A percentile compares a stretch with the other conserved stretches of the same genome.
Conservation (phyloP, 495 filamentous ascomycete genomes). For the Penicillium nucicola region DNA sequence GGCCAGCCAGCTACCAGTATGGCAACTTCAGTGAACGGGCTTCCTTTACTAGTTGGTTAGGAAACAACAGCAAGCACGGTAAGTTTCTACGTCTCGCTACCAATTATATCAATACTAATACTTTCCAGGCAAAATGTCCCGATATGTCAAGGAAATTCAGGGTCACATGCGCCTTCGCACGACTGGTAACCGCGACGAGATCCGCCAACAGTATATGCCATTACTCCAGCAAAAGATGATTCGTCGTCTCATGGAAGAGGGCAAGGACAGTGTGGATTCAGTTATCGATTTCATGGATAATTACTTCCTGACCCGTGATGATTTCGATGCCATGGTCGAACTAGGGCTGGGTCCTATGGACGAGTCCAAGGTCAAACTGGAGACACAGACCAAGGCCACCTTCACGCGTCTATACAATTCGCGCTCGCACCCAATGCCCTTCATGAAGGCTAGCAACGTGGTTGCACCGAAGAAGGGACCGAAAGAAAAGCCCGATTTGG, state of each 20-base stretch:
- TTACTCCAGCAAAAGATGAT: conserved; percentile 82
- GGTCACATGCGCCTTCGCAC: conserved; percentile 91
- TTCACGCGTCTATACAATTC: conserved; percentile 92
- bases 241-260: conserved; percentile 63
- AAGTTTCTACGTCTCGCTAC: conserved; percentile 11
- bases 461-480: conserved; percentile 62
- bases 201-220: conserved; percentile 91
- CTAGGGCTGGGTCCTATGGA: conserved; percentile 84
- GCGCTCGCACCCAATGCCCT: conserved; percentile 84
- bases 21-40: conserved; percentile 64
- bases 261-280: conserved; percentile 70
- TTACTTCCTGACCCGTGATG: conserved; percentile 94
- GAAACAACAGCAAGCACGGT: conserved; percentile 88
- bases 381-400: conserved; percentile 76
- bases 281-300: conserved; percentile 91
- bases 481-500: conserved; percentile 86
- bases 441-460: conserved; percentile 87
- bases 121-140: conserved; percentile 65
- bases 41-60: conserved; percentile 84
- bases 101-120: conserved; percentile 6
- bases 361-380: conserved; percentile 69
- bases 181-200: conserved; percentile 90
- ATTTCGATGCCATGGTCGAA: conserved; percentile 90
- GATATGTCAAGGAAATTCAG: conserved; percentile 91
- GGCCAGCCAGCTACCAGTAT: conserved; percentile 84